Conservation (phyloP, 2,329 filamentous ascomycete species). For the Plectosphaerella sp. region DNA sequence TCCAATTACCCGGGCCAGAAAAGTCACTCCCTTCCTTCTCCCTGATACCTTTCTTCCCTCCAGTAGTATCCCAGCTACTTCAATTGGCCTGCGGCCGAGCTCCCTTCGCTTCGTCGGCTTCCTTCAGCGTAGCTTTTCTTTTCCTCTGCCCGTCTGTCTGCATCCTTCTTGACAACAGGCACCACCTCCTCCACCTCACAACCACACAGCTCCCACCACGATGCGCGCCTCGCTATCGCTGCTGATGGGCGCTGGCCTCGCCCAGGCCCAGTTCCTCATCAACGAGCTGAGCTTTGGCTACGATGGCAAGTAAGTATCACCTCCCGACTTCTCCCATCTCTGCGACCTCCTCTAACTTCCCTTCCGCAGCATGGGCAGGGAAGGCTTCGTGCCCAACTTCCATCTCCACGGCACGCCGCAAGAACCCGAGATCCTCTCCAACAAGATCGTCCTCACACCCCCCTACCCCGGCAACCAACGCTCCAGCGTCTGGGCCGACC, state of each 20-base stretch:
- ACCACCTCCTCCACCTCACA: neutral
- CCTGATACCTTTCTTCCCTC: conserved; percentile 6
- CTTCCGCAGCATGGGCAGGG: conserved; percentile 10
- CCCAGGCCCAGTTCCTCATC: conserved; percentile 62
- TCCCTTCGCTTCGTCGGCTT: conserved; percentile 8
- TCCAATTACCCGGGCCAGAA: conserved; percentile 6
- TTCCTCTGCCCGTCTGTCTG: conserved; percentile 2
- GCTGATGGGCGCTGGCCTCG: conserved; percentile 41
- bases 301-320: conserved; percentile 48
- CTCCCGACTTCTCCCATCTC: neutral
- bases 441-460: conserved; percentile 89
- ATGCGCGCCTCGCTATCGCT: conserved; percentile 42
- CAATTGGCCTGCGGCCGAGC: conserved; percentile 10
- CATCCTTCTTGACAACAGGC: neutral
- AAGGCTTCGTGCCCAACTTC: conserved; percentile 45
- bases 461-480: conserved; percentile 80
- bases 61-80: conserved; percentile 1
- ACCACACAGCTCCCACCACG: conserved; percentile 15
- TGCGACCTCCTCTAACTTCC: neutral
- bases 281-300: conserved; percentile 76
- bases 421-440: conserved; percentile 67
- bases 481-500: conserved; percentile 76
- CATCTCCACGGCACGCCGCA: conserved; percentile 51
- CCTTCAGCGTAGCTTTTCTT: neutral
- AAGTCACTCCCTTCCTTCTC: conserved; percentile 3